Conservation (phyloP, 2,329 filamentous ascomycete genomes). For the Ophiostoma sp. region DNA sequence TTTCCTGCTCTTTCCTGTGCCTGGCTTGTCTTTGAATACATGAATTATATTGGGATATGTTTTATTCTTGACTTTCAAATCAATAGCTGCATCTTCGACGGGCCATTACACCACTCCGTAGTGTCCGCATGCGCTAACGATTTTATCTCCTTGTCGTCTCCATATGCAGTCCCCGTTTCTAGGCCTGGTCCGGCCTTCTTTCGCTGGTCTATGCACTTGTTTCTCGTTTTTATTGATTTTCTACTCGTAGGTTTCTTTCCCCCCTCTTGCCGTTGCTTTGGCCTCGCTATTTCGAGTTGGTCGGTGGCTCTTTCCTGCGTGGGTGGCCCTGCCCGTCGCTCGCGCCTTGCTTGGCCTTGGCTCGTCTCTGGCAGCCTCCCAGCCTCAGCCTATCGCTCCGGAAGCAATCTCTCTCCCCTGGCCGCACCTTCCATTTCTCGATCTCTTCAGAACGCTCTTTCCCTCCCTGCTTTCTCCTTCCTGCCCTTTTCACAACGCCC, state of each 20-base stretch:
- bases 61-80: not conserved
- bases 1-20: not conserved
- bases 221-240: not conserved
- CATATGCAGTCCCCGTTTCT: constrained; percentile 18
- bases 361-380: constrained; percentile 7
- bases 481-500: constrained; percentile 17
- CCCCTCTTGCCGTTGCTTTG: constrained; percentile 12
- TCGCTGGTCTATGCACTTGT: not conserved
- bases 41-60: no score
- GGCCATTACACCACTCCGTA: constrained; percentile 11
- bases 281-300: constrained; percentile 2
- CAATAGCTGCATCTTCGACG: not conserved
- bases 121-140: constrained; percentile 8
- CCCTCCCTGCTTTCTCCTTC: constrained; percentile 13
- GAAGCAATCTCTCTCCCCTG: constrained; percentile 21
- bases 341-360: not conserved
- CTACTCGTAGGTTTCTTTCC: not conserved
- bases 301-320: constrained; percentile 1
- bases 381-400: constrained; percentile 15
- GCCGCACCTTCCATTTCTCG: constrained; percentile 18
- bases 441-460: constrained; percentile 12
- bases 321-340: not conserved
- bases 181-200: constrained; percentile 18
- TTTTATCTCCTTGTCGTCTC: constrained; percentile 18
- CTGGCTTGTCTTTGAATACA: not conserved